phyloP scores from a whole-genome alignment of 2,329 filamentous ascomycete species.

The Pseudocercospora ulei region DNA sequence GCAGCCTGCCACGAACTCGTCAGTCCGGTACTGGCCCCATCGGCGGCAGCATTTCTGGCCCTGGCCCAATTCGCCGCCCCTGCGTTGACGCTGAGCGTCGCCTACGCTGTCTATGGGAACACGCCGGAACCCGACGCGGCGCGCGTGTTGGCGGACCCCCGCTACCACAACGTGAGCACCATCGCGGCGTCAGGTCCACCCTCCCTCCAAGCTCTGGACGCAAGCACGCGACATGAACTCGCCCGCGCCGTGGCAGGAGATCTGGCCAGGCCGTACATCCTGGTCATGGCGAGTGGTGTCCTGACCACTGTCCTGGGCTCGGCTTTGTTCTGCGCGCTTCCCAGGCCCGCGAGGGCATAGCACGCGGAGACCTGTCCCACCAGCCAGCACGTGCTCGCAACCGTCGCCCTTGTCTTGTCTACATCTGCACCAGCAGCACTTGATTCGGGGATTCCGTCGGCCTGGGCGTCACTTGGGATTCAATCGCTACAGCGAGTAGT shows the following conservation, averaged over 20 bases:
- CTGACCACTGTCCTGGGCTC: too few species aligned
- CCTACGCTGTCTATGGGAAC: conserved; percentile 14
- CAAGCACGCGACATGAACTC: conserved; percentile 9
- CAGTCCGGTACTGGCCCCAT: conserved; percentile 3
- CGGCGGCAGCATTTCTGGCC: conserved; percentile 12
- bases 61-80: conserved; percentile 12
- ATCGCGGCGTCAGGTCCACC: conserved; percentile 8
- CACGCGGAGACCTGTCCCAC: too few species aligned
- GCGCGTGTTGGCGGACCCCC: too few species aligned
- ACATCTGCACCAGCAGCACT: too few species aligned
- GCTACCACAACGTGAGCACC: conserved; percentile 3
- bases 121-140: not conserved
- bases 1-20: conserved; percentile 8
- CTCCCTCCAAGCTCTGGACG: conserved; percentile 8
- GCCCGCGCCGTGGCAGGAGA: conserved; percentile 8
- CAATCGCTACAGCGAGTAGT: too few species aligned
- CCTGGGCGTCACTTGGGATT: too few species aligned
- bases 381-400: too few species aligned
- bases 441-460: too few species aligned
- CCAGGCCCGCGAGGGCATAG: too few species aligned
- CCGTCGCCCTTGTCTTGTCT: too few species aligned
- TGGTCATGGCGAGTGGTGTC: conserved; percentile 12
- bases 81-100: conserved; percentile 12
- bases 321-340: too few species aligned
- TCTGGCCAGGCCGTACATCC: conserved; percentile 10